Conservation (phyloP, 192 early-diverging fungal species). For the Diversispora epigaea region DNA sequence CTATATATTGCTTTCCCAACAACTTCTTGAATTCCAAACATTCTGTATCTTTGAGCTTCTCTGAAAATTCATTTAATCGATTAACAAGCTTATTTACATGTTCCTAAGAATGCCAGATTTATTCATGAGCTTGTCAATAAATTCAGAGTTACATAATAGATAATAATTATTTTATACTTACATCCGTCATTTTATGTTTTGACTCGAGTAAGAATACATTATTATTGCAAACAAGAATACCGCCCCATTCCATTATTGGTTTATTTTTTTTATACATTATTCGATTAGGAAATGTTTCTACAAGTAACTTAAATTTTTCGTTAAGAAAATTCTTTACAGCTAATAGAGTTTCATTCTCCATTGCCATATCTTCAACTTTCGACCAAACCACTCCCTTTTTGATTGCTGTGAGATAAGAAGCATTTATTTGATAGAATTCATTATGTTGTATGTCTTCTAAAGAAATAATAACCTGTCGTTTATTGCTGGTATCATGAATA, state of each 20-base stretch:
- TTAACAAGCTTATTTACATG: not conserved
- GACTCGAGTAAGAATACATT: conserved; percentile 19
- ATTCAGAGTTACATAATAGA: not conserved
- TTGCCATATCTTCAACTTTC: conserved; percentile 10
- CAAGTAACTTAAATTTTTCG: conserved; percentile 4
- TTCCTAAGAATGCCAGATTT: not conserved
- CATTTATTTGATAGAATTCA: not conserved
- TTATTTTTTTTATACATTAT: conserved; percentile 14
- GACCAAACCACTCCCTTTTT: not conserved
- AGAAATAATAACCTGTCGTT: not conserved
- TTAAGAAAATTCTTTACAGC: not conserved
- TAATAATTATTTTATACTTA: conserved; percentile 17
- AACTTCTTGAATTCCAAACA: conserved; percentile 8
- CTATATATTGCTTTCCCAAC: conserved; percentile 19
- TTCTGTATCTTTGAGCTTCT: not conserved
- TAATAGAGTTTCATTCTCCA: conserved; percentile 15
- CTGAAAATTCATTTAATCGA: conserved; percentile 18
- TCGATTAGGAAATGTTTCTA: conserved; percentile 9
- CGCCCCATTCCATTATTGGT: conserved; percentile 13
- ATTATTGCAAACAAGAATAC: not conserved
- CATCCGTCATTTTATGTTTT: conserved; percentile 17
- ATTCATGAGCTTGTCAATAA: not conserved
- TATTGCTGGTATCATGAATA: not conserved
- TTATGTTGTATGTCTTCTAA: not conserved
- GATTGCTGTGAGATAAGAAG: conserved; percentile 3